These are phyloP conservation scores for Phalaenopsis aphrodite DNA, from an alignment of 106 monocot genomes.

Conservation along the genomic window DNA sequence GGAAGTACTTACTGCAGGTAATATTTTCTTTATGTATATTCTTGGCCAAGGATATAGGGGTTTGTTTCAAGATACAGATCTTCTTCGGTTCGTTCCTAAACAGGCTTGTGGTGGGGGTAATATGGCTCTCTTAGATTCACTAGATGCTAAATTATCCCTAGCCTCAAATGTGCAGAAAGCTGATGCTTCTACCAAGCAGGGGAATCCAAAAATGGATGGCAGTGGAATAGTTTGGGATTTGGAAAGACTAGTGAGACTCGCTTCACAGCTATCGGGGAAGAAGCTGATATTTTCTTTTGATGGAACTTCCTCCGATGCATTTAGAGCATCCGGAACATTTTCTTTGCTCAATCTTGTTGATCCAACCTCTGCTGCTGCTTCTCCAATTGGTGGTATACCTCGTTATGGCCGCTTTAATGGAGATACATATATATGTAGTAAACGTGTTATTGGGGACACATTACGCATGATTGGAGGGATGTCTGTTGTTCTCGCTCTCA, in stretches of 20 bases:
- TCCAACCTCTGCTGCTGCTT: slow-evolving; percentile 91
- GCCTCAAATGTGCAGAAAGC: slow-evolving; percentile 54
- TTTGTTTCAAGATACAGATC: slow-evolving; percentile 90
- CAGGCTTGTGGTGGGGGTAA: slow-evolving; percentile 93
- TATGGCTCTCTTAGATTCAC: slow-evolving; percentile 94
- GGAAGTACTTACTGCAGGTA: slow-evolving; percentile 86
- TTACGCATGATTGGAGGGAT: slow-evolving; percentile 90
- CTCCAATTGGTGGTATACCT: slow-evolving; percentile 99
- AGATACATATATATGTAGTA: slow-evolving; percentile 80
- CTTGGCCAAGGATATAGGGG: slow-evolving; percentile 95
- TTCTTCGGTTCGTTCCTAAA: slow-evolving; percentile 89
- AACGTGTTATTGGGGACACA: slow-evolving; percentile 75
- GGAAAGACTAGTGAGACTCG: slow-evolving; percentile 68
- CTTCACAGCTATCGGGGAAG: slow-evolving; percentile 80
- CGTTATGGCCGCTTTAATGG: slow-evolving; percentile 94
- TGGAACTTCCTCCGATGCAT: slow-evolving; percentile 84
- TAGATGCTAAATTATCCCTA: slow-evolving; percentile 54
- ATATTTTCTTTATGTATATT: slow-evolving; percentile 94
- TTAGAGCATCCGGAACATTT: slow-evolving; percentile 66
- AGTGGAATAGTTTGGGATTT: slow-evolving; percentile 97
- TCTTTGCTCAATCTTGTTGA: slow-evolving; percentile 97
- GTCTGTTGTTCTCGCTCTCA: slow-evolving; percentile 78
- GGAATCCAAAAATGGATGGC: slow-evolving; percentile 52
- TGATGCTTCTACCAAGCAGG: slow-evolving; percentile 60
- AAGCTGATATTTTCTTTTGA: slow-evolving; percentile 98